phyloP scores from a whole-genome alignment of 129 eudicot genomes.

The Centaurea solstitialis region DNA sequence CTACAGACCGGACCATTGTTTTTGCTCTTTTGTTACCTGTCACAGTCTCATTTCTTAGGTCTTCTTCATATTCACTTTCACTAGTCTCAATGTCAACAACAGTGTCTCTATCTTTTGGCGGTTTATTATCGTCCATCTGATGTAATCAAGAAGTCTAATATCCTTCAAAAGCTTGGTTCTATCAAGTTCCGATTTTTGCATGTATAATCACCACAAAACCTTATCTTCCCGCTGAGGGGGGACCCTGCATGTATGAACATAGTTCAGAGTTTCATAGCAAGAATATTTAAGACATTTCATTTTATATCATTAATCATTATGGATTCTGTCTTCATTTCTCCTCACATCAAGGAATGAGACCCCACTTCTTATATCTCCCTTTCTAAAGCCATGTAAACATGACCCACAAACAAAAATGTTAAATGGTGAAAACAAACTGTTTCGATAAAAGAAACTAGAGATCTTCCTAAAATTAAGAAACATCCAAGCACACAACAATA shows the following conservation, averaged over 20 bases:
- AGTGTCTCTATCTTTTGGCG: conserved; percentile 35
- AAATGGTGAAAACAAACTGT: neutral
- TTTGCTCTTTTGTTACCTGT: conserved; percentile 39
- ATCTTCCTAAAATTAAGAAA: neutral
- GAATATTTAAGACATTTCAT: neutral
- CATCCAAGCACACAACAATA: conserved; percentile 1
- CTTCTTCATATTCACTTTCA: conserved; percentile 40
- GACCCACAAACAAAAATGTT: conserved; percentile 11
- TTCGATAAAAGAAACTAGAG: conserved; percentile 5
- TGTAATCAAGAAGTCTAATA: conserved; percentile 14
- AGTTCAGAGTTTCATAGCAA: conserved; percentile 16
- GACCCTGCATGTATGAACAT: conserved; percentile 19
- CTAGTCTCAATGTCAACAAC: conserved; percentile 54
- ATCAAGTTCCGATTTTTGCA: conserved; percentile 13
- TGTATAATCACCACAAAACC: conserved; percentile 15
- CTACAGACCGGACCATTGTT: conserved; percentile 35
- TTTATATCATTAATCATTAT: neutral
- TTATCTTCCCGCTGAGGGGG: conserved; percentile 15
- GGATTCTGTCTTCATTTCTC: conserved; percentile 8
- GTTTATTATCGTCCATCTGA: conserved; percentile 48
- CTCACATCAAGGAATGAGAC: neutral
- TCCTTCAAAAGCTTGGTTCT: neutral
- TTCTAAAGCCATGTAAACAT: conserved; percentile 4
- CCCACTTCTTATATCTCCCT: neutral
- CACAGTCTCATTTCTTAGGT: conserved; percentile 15